Conservation (phyloP, 1,284 basidiomycete species). For the Heterobasidion irregulare region DNA sequence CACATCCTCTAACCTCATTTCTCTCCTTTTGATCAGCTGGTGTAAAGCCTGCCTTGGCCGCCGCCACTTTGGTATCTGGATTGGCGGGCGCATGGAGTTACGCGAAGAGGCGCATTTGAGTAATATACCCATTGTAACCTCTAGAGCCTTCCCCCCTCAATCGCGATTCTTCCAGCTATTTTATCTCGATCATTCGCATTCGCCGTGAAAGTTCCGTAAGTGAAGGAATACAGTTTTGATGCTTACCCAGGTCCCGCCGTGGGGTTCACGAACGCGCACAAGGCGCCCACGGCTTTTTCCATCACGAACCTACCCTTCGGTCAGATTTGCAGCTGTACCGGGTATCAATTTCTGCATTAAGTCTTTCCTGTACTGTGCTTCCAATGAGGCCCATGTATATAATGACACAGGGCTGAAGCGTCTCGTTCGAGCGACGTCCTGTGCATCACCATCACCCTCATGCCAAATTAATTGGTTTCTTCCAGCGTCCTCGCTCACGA, state of each 20-base stretch:
- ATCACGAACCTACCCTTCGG: conserved; percentile 6
- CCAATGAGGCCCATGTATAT: conserved; percentile 9
- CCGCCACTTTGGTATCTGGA: conserved; percentile 84
- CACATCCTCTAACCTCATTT: conserved; percentile 27
- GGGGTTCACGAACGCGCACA: conserved; percentile 4
- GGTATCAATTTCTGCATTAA: conserved; percentile 3
- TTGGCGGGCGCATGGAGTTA: conserved; percentile 88
- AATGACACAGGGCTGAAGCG: conserved; percentile 4
- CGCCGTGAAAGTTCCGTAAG: conserved; percentile 4
- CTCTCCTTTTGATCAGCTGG: conserved; percentile 57
- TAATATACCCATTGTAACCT: conserved; percentile 21
- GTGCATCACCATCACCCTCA: background rate
- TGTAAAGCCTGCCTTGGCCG: conserved; percentile 79
- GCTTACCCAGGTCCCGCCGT: conserved; percentile 6
- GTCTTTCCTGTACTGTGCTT: conserved; percentile 6
- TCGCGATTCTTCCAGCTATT: conserved; percentile 7
- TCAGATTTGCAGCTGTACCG: conserved; percentile 7
- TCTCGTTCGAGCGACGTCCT: background rate
- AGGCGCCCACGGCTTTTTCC: conserved; percentile 8
- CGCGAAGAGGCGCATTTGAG: conserved; percentile 74
- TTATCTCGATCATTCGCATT: conserved; percentile 1
- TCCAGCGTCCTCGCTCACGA: background rate
- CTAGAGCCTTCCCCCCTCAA: conserved; percentile 7
- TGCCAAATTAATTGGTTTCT: background rate
- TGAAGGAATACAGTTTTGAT: conserved; percentile 7